A percentile compares a stretch with the other conserved stretches of the same genome.
Evolutionary conservation across 2,329 filamentous ascomycete genomes (phyloP).

Genomic region (Aspergillus sp.): DNA sequence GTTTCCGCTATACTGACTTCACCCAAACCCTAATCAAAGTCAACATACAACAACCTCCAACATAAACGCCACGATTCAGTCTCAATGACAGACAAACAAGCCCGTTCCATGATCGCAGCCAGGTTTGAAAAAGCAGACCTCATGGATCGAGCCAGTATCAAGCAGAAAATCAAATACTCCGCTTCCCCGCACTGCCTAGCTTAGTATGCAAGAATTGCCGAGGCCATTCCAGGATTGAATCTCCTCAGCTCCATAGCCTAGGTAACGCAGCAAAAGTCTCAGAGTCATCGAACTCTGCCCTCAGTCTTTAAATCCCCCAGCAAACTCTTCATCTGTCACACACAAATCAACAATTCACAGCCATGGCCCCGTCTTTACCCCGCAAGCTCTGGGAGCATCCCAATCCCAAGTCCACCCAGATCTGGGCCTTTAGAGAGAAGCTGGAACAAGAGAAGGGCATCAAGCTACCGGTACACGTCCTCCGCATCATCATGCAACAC

Average conservation of each 20-base stretch:
- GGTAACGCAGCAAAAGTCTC: background rate
- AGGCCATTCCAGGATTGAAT: background rate
- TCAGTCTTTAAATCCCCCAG: background rate
- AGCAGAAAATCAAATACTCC: background rate
- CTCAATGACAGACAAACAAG: background rate
- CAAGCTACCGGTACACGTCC: conserved; percentile 52
- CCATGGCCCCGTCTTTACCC: conserved; percentile 34
- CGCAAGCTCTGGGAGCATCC: conserved; percentile 69
- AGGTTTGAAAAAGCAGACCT: background rate
- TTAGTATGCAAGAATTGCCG: background rate
- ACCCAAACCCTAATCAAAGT: too few relatives aligned
- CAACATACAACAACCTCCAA: too few relatives aligned
- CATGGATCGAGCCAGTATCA: background rate
- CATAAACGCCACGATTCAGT: background rate
- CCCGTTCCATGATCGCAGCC: background rate
- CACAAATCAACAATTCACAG: background rate
- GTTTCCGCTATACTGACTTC: too few relatives aligned
- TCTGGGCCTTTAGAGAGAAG: conserved; percentile 66
- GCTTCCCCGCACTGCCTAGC: background rate
- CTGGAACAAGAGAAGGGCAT: conserved; percentile 59
- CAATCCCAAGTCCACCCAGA: conserved; percentile 58
- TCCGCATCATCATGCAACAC: background rate
- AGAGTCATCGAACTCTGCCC: background rate
- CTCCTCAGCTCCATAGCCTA: background rate
- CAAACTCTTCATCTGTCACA: background rate